Conservation (phyloP, 2,329 filamentous ascomycete species). For the Amphichorda felina region DNA sequence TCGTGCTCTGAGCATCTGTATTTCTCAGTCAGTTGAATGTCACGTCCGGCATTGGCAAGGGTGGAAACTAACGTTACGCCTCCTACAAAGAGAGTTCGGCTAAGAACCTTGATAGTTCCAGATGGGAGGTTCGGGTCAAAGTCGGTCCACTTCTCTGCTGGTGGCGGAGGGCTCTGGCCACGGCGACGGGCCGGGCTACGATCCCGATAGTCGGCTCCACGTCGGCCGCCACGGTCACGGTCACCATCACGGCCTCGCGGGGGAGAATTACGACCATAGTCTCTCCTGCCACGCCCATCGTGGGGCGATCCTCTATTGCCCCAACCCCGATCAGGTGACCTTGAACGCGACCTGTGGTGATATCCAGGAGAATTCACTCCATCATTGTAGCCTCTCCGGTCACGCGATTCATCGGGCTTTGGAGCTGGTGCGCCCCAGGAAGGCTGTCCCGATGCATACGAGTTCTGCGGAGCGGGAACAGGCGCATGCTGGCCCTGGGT, state of each 20-base stretch:
- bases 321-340: conserved; percentile 68
- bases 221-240: conserved; percentile 36
- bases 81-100: conserved; percentile 90
- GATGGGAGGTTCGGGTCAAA: conserved; percentile 63
- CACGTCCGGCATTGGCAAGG: too few relatives aligned
- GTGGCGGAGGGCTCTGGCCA: conserved; percentile 46
- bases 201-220: conserved; percentile 68
- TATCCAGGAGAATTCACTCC: conserved; percentile 50
- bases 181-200: conserved; percentile 67
- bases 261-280: conserved; percentile 61
- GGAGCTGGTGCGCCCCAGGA: conserved; percentile 17
- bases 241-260: conserved; percentile 44
- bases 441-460: conserved; percentile 23
- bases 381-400: conserved; percentile 38
- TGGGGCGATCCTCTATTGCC: conserved; percentile 54
- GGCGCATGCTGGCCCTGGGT: conserved; percentile 24
- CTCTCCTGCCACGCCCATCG: conserved; percentile 53
- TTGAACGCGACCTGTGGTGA: conserved; percentile 57
- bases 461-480: conserved; percentile 27
- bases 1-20: conserved; percentile 65
- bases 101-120: conserved; percentile 82
- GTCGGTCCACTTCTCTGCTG: conserved; percentile 58
- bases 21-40: conserved; percentile 4
- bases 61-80: conserved; percentile 65
- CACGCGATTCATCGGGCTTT: conserved; percentile 36